Percentiles rank a stretch among this genome's conserved stretches.
These are phyloP conservation scores for Theileria annulata DNA, from an alignment of 169 alveolate genomes.

Conservation along the genomic window DNA sequence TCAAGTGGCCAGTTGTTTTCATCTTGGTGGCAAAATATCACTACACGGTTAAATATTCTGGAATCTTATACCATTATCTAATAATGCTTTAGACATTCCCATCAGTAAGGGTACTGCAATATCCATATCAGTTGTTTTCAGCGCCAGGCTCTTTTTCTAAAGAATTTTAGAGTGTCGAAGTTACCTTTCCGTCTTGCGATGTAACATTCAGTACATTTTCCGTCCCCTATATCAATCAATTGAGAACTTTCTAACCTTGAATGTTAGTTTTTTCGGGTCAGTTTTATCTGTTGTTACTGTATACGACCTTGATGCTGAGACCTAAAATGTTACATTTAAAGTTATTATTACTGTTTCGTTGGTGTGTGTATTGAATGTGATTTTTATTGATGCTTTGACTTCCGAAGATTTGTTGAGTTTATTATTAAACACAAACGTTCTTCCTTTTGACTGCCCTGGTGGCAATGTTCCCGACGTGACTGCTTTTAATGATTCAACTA, in stretches of 20 bases:
- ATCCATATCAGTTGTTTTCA: conserved; percentile 88
- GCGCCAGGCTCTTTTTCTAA: conserved; percentile 63
- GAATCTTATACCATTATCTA: conserved; percentile 85
- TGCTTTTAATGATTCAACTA: conserved; percentile 93
- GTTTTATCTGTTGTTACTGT: conserved; percentile 74
- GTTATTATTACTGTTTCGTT: conserved; percentile 50
- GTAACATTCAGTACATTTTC: conserved; percentile 62
- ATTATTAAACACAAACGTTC: conserved; percentile 93
- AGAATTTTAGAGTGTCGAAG: conserved; percentile 39
- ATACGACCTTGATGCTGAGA: conserved; percentile 82
- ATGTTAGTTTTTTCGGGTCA: conserved; percentile 68
- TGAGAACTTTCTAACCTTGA: conserved; percentile 65
- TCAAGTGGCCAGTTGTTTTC: conserved; percentile 96
- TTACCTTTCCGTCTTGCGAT: conserved; percentile 62
- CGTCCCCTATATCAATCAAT: conserved; percentile 23
- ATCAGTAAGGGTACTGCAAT: conserved; percentile 88
- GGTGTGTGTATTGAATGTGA: conserved; percentile 71
- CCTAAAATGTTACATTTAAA: conserved; percentile 17
- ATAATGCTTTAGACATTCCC: conserved; percentile 91
- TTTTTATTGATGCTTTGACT: conserved; percentile 86
- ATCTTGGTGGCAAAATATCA: conserved; percentile 97
- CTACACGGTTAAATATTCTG: conserved; percentile 77
- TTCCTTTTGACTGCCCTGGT: conserved; percentile 93
- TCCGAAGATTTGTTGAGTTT: conserved; percentile 82
- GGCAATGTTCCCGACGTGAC: conserved; percentile 96